Percentiles rank a stretch among this genome's conserved stretches.
These are phyloP conservation scores for Colletotrichum viniferum DNA, from an alignment of 2,329 filamentous ascomycete species.

Conservation along the genomic window DNA sequence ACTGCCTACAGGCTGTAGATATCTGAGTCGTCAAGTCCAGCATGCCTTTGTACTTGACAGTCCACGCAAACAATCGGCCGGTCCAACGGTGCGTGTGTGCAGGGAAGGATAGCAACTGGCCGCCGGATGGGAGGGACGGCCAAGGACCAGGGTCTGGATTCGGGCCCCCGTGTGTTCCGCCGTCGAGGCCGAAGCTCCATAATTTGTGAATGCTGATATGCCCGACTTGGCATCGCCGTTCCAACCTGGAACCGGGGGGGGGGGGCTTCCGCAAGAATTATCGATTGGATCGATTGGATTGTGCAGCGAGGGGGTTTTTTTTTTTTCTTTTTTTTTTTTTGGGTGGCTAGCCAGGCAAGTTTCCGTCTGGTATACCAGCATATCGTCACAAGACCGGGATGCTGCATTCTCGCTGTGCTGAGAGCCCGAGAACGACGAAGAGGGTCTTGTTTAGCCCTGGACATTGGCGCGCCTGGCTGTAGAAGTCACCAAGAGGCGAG, in stretches of 20 bases:
- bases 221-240: not conserved
- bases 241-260: not conserved
- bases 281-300: not conserved
- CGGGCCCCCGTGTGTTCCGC: conserved; percentile 4
- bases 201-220: not conserved
- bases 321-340: no score
- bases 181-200: conserved; percentile 8
- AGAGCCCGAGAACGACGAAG: not conserved
- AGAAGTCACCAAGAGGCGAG: not conserved
- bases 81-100: not conserved
- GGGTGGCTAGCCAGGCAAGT: not conserved
- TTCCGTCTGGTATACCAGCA: not conserved
- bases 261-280: not conserved
- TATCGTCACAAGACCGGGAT: not conserved
- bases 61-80: not conserved
- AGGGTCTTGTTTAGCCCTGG: not conserved
- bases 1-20: not conserved
- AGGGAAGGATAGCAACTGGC: not conserved
- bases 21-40: not conserved
- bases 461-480: not conserved
- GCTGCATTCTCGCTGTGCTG: not conserved
- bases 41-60: not conserved
- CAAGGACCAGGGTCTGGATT: conserved; percentile 4
- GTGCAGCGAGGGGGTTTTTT: not conserved
- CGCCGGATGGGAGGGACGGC: not conserved